Conservation (phyloP, 2,329 filamentous ascomycete genomes). For the Cladophialophora yegresii region DNA sequence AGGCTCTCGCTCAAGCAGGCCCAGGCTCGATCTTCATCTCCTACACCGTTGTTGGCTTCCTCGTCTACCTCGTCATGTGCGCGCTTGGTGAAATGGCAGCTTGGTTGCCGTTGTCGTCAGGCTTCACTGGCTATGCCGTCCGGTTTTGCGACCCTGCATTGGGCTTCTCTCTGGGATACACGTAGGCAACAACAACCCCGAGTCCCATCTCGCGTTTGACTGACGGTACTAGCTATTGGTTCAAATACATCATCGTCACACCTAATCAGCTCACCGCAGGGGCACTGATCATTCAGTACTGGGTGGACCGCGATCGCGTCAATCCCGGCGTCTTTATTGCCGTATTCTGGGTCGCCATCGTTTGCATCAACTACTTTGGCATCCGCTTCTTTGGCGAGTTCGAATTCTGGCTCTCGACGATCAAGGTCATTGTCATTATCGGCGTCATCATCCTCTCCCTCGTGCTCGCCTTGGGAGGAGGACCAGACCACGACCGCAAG, state of each 20-base stretch:
- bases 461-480: conserved; percentile 65
- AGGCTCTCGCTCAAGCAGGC: conserved; percentile 57
- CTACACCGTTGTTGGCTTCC: conserved; percentile 48
- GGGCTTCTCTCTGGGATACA: conserved; percentile 75
- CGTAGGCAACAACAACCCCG: conserved; percentile 47
- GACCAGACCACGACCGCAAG: conserved; percentile 61
- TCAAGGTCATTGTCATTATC: conserved; percentile 69
- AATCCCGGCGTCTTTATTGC: conserved; percentile 81
- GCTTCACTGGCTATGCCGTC: conserved; percentile 78
- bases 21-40: conserved; percentile 49
- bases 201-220: background rate
- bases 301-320: conserved; percentile 65
- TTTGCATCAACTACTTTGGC: conserved; percentile 69
- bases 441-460: conserved; percentile 67
- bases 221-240: conserved; percentile 53
- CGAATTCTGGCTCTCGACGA: conserved; percentile 61
- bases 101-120: conserved; percentile 74
- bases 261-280: conserved; percentile 82
- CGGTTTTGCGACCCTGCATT: conserved; percentile 79
- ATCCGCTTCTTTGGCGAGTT: conserved; percentile 71
- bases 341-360: conserved; percentile 64
- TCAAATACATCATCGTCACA: conserved; percentile 81
- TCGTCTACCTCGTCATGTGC: conserved; percentile 81
- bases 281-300: conserved; percentile 77
- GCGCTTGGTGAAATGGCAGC: conserved; percentile 82